phyloP scores from a whole-genome alignment of 306 rosid species.

The Luffa aegyptiaca region DNA sequence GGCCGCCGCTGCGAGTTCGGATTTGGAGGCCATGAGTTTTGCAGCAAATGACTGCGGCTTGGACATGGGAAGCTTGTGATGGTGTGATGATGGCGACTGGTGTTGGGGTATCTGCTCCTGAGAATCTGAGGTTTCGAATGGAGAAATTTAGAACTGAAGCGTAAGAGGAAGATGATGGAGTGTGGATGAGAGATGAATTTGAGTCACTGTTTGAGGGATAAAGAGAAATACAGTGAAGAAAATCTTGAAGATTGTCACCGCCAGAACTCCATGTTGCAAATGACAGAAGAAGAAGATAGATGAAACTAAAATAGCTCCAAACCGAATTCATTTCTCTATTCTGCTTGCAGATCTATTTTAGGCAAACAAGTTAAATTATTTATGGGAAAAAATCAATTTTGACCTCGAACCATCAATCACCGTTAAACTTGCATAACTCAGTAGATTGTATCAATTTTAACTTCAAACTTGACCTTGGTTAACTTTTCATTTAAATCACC shows the following conservation, averaged over 20 bases:
- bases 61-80: background rate
- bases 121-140: background rate
- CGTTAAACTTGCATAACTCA: too few species aligned
- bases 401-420: too few species aligned
- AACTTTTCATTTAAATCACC: too few species aligned
- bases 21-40: too few species aligned
- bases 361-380: too few species aligned
- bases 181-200: background rate
- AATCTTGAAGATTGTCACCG: background rate
- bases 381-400: too few species aligned
- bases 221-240: background rate
- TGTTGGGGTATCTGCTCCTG: background rate
- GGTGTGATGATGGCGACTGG: background rate
- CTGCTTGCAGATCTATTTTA: too few species aligned
- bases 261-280: background rate
- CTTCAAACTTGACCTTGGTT: too few species aligned
- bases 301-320: background rate
- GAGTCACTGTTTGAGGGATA: background rate
- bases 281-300: background rate
- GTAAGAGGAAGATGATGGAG: background rate
- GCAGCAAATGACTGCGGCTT: too few species aligned
- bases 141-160: background rate
- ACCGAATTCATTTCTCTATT: background rate
- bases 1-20: too few species aligned
- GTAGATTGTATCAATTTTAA: too few species aligned